A percentile compares a stretch with the other conserved stretches of the same genome.
phyloP scores from a whole-genome alignment of 768 basidiomycete genomes.

The Dacryopinax spathularia region DNA sequence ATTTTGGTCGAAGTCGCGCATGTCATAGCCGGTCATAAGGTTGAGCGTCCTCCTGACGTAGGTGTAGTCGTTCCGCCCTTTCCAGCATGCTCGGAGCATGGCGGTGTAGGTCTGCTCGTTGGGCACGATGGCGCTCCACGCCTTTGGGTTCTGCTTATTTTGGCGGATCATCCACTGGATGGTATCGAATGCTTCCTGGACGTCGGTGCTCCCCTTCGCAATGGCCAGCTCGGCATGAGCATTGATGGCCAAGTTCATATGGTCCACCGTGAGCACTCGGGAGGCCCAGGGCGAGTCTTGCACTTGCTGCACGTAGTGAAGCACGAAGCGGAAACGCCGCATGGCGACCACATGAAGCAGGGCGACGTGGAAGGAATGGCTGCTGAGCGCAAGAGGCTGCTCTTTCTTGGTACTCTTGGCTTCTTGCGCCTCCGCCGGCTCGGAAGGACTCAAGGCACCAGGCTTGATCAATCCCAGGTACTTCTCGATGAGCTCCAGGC shows the following conservation, averaged over 20 bases:
- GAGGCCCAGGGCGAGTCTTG: constrained; percentile 27
- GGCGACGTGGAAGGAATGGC: constrained; percentile 38
- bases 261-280: constrained; percentile 31
- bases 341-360: constrained; percentile 42
- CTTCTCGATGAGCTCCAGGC: constrained; percentile 46
- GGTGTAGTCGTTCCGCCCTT: constrained; percentile 47
- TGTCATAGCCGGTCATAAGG: constrained; percentile 53
- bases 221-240: constrained; percentile 33
- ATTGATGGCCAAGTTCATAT: constrained; percentile 48
- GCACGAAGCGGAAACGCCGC: constrained; percentile 33
- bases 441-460: constrained; percentile 16
- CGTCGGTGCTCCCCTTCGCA: constrained; percentile 12
- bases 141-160: constrained; percentile 33
- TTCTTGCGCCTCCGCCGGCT: constrained; percentile 24
- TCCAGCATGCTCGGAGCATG: constrained; percentile 51
- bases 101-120: constrained; percentile 43
- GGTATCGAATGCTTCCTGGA: constrained; percentile 39
- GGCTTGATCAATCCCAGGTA: constrained; percentile 46
- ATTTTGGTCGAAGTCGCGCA: constrained; percentile 21
- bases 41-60: constrained; percentile 45
- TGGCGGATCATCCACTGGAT: constrained; percentile 46
- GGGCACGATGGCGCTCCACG: constrained; percentile 33
- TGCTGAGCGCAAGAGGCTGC: constrained; percentile 22
- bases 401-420: constrained; percentile 7
- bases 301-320: constrained; percentile 47